Evolutionary conservation across 2,329 filamentous ascomycete species (phyloP).

Genomic region (Lecanicillium sp.): DNA sequence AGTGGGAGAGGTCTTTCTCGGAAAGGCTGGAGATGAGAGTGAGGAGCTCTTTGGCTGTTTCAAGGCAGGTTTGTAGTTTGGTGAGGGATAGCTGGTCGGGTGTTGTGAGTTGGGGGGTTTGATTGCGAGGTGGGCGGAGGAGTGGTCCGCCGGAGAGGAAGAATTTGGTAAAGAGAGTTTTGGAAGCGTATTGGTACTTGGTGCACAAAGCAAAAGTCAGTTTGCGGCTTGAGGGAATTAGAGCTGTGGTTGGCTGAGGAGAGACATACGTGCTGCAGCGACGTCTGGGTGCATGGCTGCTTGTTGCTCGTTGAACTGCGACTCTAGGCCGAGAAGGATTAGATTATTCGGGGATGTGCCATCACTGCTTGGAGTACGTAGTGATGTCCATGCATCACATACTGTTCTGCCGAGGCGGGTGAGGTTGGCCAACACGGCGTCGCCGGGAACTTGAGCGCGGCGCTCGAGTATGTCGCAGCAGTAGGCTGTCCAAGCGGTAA

Average conservation of each 20-base stretch:
- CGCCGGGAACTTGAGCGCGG: constrained; percentile 26
- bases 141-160: constrained; percentile 31
- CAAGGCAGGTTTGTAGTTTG: constrained; percentile 16
- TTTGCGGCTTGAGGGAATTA: too few species aligned
- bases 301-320: constrained; percentile 35
- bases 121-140: constrained; percentile 14
- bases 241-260: too few species aligned
- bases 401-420: constrained; percentile 31
- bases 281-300: constrained; percentile 25
- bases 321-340: constrained; percentile 38
- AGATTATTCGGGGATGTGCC: constrained; percentile 28
- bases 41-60: constrained; percentile 22
- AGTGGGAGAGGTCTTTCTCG: constrained; percentile 22
- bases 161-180: constrained; percentile 18
- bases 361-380: constrained; percentile 18
- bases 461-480: constrained; percentile 37
- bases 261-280: constrained; percentile 15
- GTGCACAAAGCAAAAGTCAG: too few species aligned
- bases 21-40: constrained; percentile 22
- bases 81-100: constrained; percentile 5
- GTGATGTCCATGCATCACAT: constrained; percentile 27
- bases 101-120: background rate
- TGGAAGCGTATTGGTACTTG: constrained; percentile 12
- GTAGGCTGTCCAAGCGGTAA: constrained; percentile 32
- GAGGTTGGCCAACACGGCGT: constrained; percentile 35